A percentile compares a stretch with the other conserved stretches of the same genome.
Evolutionary conservation across 345 rosid genomes (phyloP).

Genomic region (Viola odorata): DNA sequence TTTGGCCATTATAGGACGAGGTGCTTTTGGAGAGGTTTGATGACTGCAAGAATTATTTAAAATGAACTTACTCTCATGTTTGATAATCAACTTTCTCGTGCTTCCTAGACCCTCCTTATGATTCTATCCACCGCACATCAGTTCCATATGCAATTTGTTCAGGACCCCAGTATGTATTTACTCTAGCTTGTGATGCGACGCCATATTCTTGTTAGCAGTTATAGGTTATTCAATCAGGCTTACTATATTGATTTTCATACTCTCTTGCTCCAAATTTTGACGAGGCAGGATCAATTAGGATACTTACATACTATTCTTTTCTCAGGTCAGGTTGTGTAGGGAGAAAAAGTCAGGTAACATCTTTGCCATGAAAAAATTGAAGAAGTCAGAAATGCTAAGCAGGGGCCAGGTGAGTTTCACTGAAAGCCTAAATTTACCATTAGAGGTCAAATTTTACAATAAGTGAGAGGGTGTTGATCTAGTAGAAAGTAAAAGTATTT

Average conservation of each 20-base stretch:
- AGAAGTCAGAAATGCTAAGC: constrained; percentile 97
- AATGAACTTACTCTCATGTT: background rate
- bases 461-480: background rate
- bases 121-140: too few species aligned
- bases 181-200: too few species aligned
- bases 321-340: constrained; percentile 62
- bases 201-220: too few species aligned
- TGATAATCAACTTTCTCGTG: too few species aligned
- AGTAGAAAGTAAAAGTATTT: background rate
- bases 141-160: too few species aligned
- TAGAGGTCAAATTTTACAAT: background rate
- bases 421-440: background rate
- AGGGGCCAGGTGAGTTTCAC: constrained; percentile 75
- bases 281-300: too few species aligned
- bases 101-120: too few species aligned
- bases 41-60: background rate
- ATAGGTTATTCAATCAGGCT: too few species aligned
- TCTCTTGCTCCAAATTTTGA: too few species aligned
- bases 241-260: too few species aligned
- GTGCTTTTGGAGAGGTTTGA: constrained; percentile 95
- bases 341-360: constrained; percentile 77
- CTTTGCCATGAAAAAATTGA: constrained; percentile 93
- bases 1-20: constrained; percentile 78
- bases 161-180: too few species aligned
- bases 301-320: background rate